Base-by-base conservation (phyloP, 2,329 filamentous ascomycete genomes). In the Aureobasidium zeae region DNA sequence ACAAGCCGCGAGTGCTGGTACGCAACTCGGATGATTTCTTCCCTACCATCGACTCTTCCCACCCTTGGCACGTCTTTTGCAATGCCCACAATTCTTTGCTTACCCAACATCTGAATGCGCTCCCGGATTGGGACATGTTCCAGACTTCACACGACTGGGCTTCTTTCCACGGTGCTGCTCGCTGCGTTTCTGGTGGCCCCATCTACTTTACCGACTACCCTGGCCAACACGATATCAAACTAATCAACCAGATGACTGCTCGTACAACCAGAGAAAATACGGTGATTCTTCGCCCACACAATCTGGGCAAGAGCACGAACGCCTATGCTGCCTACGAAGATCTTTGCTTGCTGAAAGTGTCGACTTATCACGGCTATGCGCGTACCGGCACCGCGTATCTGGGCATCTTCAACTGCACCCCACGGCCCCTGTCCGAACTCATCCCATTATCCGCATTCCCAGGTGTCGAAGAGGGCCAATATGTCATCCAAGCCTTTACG, bases 11-110 rank as follows among this genome's bases (percentile, higher is more conserved):
- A 0, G 71, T 93, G 17, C 69, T 88, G 0, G 74, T 87, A 13
- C 82, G 91, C 34, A 96, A 93, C 63, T 93, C 85, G 1, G 88
- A 81, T 49, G 84, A 96, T 63, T 98, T 88, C 70, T 95, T 93
- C 61, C 91, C 91, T 0, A 77, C 87, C 32, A 74, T 87, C 3
- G 76, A 81, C 0, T 74, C 77, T 0, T 86, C 83, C 5, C 91
- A 98, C 49, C 77, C 88, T 0, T 98, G 91, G 89, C 91, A 98
- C 61, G 74, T 96, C 25, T 98, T 93, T 70, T 78, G 82, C 50
- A 98, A 96, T 57, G 89, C 89, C 0, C 84, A 95, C 63, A 95
- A 94, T 59, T 73, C 77, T 22, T 70, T 96, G 1, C 69, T 96
- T 11, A 88, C 83, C 2, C 79, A 86, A 50, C 81, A 91, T 56